A percentile compares a stretch with the other conserved stretches of the same genome.
phyloP scores from a whole-genome alignment of 2,329 filamentous ascomycete genomes.

The Colletotrichum euphorbiae region DNA sequence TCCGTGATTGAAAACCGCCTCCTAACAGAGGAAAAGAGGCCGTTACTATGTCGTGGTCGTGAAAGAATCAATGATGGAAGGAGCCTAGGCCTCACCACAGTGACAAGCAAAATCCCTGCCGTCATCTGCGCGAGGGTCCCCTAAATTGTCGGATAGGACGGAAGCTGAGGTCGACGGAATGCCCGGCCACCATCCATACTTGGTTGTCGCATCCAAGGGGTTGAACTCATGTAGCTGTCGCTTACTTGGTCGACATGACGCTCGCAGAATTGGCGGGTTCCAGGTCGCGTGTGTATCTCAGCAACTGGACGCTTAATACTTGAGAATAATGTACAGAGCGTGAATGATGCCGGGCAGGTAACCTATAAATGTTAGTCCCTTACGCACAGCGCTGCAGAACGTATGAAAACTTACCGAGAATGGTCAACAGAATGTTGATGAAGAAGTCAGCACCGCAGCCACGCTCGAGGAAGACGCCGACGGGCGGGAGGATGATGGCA shows the following conservation, averaged over 20 bases:
- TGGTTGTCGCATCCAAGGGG: not conserved
- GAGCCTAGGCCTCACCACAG: slow-evolving; percentile 6
- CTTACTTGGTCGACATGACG: slow-evolving; percentile 8
- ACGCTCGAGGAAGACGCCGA: slow-evolving; percentile 94
- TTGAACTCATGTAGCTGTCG: slow-evolving; percentile 13
- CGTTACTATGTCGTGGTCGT: slow-evolving; percentile 36
- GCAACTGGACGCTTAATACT: slow-evolving; percentile 70
- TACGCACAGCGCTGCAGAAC: not conserved
- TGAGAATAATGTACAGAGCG: slow-evolving; percentile 92
- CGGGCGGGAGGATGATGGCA: slow-evolving; percentile 88
- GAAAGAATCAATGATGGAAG: slow-evolving; percentile 9
- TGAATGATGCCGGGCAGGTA: slow-evolving; percentile 88
- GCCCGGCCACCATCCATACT: slow-evolving; percentile 6
- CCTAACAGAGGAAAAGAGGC: slow-evolving; percentile 31
- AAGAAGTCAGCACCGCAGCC: slow-evolving; percentile 88
- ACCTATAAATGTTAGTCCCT: slow-evolving; percentile 51
- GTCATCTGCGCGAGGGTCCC: not conserved
- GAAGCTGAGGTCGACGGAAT: slow-evolving; percentile 29
- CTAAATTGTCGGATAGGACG: slow-evolving; percentile 27
- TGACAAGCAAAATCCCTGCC: slow-evolving; percentile 11
- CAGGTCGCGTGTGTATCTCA: not conserved
- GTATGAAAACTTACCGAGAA: slow-evolving; percentile 63
- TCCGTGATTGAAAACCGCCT: slow-evolving; percentile 4
- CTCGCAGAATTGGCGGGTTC: not conserved
- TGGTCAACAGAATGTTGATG: slow-evolving; percentile 92